Base-by-base conservation (phyloP, 805 yeast species). In the Wickerhamomyces hampshirensis region DNA sequence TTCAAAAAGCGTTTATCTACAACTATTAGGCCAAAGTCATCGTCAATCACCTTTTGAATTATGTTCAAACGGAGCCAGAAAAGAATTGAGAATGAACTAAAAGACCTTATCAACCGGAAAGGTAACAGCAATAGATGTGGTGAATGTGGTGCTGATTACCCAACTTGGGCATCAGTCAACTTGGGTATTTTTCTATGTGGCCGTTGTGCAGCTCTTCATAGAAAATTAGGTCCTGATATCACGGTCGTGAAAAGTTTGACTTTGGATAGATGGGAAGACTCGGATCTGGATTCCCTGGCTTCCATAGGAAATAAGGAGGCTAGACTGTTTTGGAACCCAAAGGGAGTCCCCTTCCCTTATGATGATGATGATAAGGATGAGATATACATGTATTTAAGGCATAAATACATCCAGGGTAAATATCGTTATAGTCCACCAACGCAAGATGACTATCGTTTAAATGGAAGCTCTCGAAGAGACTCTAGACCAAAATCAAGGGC, bases 121-220 rank as follows among this genome's bases (percentile, higher is more conserved):
- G 75, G 60, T 13, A 85, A 84, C 54, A 62, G 65, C 32, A 84
- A 83, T 57, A 74, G 68, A 53, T 85, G 95, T 58, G 94, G 88
- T 26, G 95, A 85, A 55, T 85, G 95, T 61, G 73, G 75, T 3
- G 62, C 76, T 5, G 54, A 72, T 4, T 79, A 71, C 56, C 93
- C 95, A 7, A 84, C 49, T 1, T 48, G 51, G 48, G 55, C 48
- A 8, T 41, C 48, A 34, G 60, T 45, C 28, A 50, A 50, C 33
- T 48, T 84, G 29, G 95, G 94, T 18, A 62, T 84, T 5, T 78
- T 86, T 40, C 63, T 86, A 13, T 86, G 95, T 63, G 93, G 93
- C 12, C 65, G 93, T 46, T 86, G 95, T 68, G 91, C 94, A 7
- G 76, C 85, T 4, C 69, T 79, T 23, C 95, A 86, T 58, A 66